Evolutionary conservation across 495 filamentous ascomycete genomes (phyloP).

Genomic region (Paragyromitra xinjiangensis): DNA sequence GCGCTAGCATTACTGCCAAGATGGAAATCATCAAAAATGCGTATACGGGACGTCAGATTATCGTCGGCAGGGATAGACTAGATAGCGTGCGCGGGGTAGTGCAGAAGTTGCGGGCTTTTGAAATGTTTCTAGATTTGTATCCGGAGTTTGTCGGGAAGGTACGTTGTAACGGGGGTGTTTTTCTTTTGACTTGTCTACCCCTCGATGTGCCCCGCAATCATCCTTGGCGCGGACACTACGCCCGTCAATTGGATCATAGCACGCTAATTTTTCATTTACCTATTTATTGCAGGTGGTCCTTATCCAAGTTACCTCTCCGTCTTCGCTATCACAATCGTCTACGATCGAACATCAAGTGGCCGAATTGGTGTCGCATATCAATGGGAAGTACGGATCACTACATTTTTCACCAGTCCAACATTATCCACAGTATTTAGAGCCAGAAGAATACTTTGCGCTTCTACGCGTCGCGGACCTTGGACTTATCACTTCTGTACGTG

Average conservation of each 20-base stretch:
- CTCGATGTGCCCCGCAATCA: conserved; percentile 40
- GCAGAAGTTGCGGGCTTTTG: conserved; percentile 92
- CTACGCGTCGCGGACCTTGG: conserved; percentile 86
- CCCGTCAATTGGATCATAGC: conserved; percentile 9
- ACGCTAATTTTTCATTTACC: conserved; percentile 26
- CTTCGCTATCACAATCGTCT: conserved; percentile 74
- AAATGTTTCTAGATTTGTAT: conserved; percentile 84
- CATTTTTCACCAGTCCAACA: conserved; percentile 89
- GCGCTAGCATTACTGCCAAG: conserved; percentile 72
- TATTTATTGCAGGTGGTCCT: conserved; percentile 68
- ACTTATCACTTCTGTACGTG: conserved; percentile 88
- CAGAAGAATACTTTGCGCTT: conserved; percentile 89
- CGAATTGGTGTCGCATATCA: conserved; percentile 87
- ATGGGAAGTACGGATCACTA: conserved; percentile 84
- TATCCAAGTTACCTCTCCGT: conserved; percentile 92
- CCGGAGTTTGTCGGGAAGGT: conserved; percentile 87
- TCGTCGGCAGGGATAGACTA: conserved; percentile 90
- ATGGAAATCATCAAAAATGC: conserved; percentile 71
- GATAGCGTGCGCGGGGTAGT: conserved; percentile 89
- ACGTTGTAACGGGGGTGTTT: conserved; percentile 16
- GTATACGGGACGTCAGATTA: conserved; percentile 85
- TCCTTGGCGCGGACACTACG: conserved; percentile 31
- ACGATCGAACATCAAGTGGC: conserved; percentile 85
- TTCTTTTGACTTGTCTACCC: conserved; percentile 27
- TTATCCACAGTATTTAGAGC: conserved; percentile 86